Evolutionary conservation across 2,329 filamentous ascomycete genomes (phyloP), one percentile per base, ranked within the genome.

Genomic region (Penicillium expansum): DNA sequence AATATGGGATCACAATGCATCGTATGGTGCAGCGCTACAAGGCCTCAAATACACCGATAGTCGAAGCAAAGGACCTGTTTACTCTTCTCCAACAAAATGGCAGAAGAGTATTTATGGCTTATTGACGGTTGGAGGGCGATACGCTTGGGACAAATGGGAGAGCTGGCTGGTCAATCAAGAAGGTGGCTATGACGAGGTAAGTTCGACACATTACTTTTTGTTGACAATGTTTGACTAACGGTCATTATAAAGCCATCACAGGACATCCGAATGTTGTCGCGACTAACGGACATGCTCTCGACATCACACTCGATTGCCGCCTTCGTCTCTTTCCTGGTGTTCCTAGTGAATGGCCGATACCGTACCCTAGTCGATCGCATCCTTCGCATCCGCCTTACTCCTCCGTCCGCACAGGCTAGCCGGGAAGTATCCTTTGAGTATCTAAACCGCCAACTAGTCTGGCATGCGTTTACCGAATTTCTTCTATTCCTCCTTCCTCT

Each of bases 401-500:
- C 94, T 8, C 89, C 90, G 5, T 92, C 89, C 3, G 91, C 85
- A 69, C 90, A 96, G 71, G 89, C 95, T 62, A 91, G 86, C 71
- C 84, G 93, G 32, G 92, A 97, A 74, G 92, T 99, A 27, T 96
- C 91, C 1, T 97, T 99, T 71, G 94, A 99, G 76, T 97, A 97
- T 69, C 84, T 97, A 48, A 99, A 99, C 73, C 87, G 94, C 47
- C 94, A 99, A 76, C 85, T 99, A 11, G 94, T 99, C 37, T 99
- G 94, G 94, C 94, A 99, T 76, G 94, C 94, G n/a, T 96, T 99
- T 69, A 99, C 94, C 27, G 94, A 99, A 73, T 99, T 99, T 67
- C 80, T 99, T n/a, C 83, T 99, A 32, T 99, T 97, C 73, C 84
- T 97, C 18, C 82, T 99, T n/a, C 94, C 94, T 0, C 83, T 99